These are phyloP conservation scores for Coriaria nepalensis DNA, from an alignment of 306 rosid genomes.

Conservation along the genomic window DNA sequence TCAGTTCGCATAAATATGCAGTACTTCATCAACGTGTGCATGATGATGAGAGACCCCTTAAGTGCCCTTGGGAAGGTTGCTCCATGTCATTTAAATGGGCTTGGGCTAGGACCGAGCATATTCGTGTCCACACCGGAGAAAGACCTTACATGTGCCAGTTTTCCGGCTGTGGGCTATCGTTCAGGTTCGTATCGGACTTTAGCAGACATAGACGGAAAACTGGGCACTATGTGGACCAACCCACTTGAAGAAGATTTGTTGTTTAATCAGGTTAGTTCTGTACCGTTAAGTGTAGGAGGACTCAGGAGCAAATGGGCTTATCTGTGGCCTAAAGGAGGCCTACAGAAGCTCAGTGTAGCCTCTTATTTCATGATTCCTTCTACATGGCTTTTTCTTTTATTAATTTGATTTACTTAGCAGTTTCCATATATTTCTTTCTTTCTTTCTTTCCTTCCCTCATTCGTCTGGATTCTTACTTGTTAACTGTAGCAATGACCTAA, in stretches of 20 bases:
- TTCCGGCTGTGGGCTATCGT: constrained; percentile 79
- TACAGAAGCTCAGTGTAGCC: constrained; percentile 18
- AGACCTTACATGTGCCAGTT: constrained; percentile 80
- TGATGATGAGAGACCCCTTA: constrained; percentile 76
- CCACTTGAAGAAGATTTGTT: constrained; percentile 19
- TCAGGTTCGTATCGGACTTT: constrained; percentile 86
- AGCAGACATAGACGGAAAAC: constrained; percentile 94
- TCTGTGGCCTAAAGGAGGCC: constrained; percentile 15
- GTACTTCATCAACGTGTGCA: constrained; percentile 82
- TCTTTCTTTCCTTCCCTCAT: too few relatives aligned
- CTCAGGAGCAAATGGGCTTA: constrained; percentile 17
- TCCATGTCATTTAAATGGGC: constrained; percentile 97
- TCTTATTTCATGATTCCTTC: too few relatives aligned
- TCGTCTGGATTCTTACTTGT: too few relatives aligned
- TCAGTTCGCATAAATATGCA: constrained; percentile 85
- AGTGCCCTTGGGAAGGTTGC: constrained; percentile 99
- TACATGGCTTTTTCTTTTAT: too few relatives aligned
- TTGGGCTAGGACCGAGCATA: constrained; percentile 96
- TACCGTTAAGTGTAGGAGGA: neutral
- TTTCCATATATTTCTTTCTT: too few relatives aligned
- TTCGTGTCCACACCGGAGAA: constrained; percentile 94
- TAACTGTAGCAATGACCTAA: too few relatives aligned
- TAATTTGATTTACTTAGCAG: too few relatives aligned
- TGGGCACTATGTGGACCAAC: constrained; percentile 57
- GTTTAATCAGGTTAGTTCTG: constrained; percentile 13